Base-by-base conservation (phyloP, 2,329 filamentous ascomycete genomes). In the Colletotrichum sp. region DNA sequence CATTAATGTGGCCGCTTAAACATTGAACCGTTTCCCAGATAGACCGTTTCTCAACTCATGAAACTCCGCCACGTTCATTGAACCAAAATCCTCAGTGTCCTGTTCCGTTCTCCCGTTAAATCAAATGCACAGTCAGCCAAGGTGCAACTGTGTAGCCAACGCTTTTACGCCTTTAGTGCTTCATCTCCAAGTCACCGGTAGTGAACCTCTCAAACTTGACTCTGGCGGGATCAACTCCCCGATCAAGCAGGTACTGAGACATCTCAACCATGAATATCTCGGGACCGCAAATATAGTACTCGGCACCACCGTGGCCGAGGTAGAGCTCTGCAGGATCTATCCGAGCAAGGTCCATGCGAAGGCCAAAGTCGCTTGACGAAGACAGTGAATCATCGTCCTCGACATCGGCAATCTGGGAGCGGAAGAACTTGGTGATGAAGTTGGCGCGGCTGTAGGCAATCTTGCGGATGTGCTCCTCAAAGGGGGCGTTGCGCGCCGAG, bases 231-330 rank as follows among this genome's bases (percentile, higher is more conserved):
- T 81, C 80, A 4, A 90, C 85, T 34, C 87, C 85, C 68, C 86
- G 83, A 13, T 82, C 78, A 71, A 84, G 82, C 66, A 90, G 82
- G 63, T 85, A 88, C 68, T 84, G 82, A 4, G 84, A 84, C 82
- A 89, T 88, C 79, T 90, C 88, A 4, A 85, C 78, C 89, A 90
- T 90, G 78, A 91, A 90, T 75, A 86, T 84, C 81, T 90, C 88
- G 1, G 89, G 89, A 0, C 90, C 90, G 76, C 89, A 91, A 66
- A 91, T 85, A 78, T 85, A 91, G 79, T 91, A 91, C 81, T 90
- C 88, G 6, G 89, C 84, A 15, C 85, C 84, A 44, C 83, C 81
- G 77, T 89, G 85, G 69, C 80, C 77, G 4, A 91, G 83, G 78
- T 85, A 87, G 36, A 91, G 82, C 75, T 90, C 86, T 6, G 86